A percentile compares a stretch with the other conserved stretches of the same genome.
Evolutionary conservation across 2,329 filamentous ascomycete genomes (phyloP).

Genomic region (Mycosphaerella sp.): DNA sequence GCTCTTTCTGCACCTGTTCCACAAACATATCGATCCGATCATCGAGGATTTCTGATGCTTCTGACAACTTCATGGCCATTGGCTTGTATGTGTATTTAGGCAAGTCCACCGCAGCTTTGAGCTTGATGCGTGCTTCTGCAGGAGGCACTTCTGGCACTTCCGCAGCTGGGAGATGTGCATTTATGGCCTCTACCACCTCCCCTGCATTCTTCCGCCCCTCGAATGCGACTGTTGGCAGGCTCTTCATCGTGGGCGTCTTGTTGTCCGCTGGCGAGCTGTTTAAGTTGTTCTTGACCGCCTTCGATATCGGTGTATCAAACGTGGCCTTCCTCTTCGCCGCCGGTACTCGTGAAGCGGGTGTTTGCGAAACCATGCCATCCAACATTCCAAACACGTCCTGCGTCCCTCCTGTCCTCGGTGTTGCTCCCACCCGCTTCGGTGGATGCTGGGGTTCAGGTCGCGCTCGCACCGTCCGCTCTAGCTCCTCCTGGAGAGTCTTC

Average conservation of each 20-base stretch:
- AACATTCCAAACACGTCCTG: conserved; percentile 68
- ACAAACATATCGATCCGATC: conserved; percentile 90
- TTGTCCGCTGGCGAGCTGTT: conserved; percentile 45
- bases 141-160: conserved; percentile 46
- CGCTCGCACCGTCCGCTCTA: conserved; percentile 71
- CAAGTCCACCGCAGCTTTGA: conserved; percentile 79
- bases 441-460: conserved; percentile 49
- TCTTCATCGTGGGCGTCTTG: conserved; percentile 31
- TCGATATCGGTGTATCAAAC: conserved; percentile 46
- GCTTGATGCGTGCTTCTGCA: conserved; percentile 69
- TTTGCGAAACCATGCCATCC: conserved; percentile 44
- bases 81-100: conserved; percentile 89
- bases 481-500: conserved; percentile 72
- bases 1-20: conserved; percentile 63
- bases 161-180: conserved; percentile 62
- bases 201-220: conserved; percentile 71
- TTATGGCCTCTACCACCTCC: conserved; percentile 76
- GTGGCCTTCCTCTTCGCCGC: conserved; percentile 46
- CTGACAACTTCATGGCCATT: conserved; percentile 88
- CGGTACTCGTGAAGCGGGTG: conserved; percentile 36
- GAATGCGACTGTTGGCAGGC: conserved; percentile 49
- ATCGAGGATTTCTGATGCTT: conserved; percentile 87
- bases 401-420: conserved; percentile 49
- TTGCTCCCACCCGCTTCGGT: conserved; percentile 57
- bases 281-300: conserved; percentile 36